Evolutionary conservation across 2,329 filamentous ascomycete species (phyloP).

Genomic region (Sclerotinia subarctica): DNA sequence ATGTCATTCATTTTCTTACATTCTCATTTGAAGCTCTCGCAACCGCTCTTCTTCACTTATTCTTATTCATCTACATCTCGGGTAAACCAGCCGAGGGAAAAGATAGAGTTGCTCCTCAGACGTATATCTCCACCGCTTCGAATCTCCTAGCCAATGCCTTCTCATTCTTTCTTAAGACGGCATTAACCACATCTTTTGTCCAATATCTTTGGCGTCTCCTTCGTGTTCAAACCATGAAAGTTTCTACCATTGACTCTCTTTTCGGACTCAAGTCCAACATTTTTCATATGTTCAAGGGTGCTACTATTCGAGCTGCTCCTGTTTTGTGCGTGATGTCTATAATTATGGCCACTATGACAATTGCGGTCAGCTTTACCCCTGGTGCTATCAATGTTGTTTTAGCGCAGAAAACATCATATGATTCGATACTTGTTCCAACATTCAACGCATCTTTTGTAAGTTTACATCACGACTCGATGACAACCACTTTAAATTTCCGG

Average conservation of each 20-base stretch:
- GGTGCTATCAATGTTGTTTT: slow-evolving; percentile 29
- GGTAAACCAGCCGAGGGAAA: slow-evolving; percentile 29
- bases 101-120: slow-evolving; percentile 26
- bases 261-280: slow-evolving; percentile 28
- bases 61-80: slow-evolving; percentile 29
- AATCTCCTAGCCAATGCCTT: slow-evolving; percentile 32
- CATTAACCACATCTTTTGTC: slow-evolving; percentile 26
- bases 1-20: background rate
- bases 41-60: slow-evolving; percentile 22
- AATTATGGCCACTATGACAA: slow-evolving; percentile 24
- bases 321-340: slow-evolving; percentile 25
- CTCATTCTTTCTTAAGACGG: slow-evolving; percentile 24
- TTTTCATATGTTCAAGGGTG: slow-evolving; percentile 21
- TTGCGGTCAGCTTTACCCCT: slow-evolving; percentile 29
- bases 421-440: slow-evolving; percentile 21
- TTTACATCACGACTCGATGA: background rate
- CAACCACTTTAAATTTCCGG: no score
- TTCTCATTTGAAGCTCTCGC: slow-evolving; percentile 25
- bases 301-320: slow-evolving; percentile 26
- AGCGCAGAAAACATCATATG: slow-evolving; percentile 10
- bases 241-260: slow-evolving; percentile 31
- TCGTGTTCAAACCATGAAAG: slow-evolving; percentile 28
- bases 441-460: slow-evolving; percentile 33
- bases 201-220: slow-evolving; percentile 32
- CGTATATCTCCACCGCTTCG: slow-evolving; percentile 29